Evolutionary conservation across 306 rosid species (phyloP), one percentile per base, ranked within the genome.

Genomic region (Morella rubra): DNA sequence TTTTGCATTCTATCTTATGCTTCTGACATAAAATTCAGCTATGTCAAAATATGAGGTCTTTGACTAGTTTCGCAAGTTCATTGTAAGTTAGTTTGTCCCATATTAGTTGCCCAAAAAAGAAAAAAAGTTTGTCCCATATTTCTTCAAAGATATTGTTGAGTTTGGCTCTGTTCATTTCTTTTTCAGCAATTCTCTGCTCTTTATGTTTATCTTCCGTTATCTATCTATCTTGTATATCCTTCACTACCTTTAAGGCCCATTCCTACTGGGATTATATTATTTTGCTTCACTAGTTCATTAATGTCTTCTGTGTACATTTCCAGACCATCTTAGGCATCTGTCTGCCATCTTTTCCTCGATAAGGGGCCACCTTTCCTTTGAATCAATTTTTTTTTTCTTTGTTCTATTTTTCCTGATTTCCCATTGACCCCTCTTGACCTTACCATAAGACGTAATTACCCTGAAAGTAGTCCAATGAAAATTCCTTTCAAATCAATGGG

Each of bases 311-410:
- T 56, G 64, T 56, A 37, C 64, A 56, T 27, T 37, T 18, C 42
- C 44, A 32, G 42, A 37, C 68, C 44, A 37, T 61, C 65, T 58
- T 58, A 58, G 40, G 52, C 13, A 14, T 49, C 16, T 14, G 10
- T 49, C 13, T 5, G 15, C 13, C 16, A 49, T 53, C 59, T 18
- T 53, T 53, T 53, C 3, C 59, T 18, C 10, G 5, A 53, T 8
- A 53, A 53, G 19, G 24, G 19, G 11, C 59, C 59, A 53, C 24
- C 59, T 71, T 72, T 55, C 72, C 46, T 67, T 41, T 44, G 68
- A 76, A 27, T 67, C 14, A 15, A 15, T 69, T 61, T 45, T 74
- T 77, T 2, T 14, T 64, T 62, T 46, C 27, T 45, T 52, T 7
- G 18, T 24, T 45, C 8, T 19, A n/a, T 45, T 5, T 14, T 70